phyloP scores from a whole-genome alignment of 2,329 filamentous ascomycete genomes.

The Microdochium bolleyi region DNA sequence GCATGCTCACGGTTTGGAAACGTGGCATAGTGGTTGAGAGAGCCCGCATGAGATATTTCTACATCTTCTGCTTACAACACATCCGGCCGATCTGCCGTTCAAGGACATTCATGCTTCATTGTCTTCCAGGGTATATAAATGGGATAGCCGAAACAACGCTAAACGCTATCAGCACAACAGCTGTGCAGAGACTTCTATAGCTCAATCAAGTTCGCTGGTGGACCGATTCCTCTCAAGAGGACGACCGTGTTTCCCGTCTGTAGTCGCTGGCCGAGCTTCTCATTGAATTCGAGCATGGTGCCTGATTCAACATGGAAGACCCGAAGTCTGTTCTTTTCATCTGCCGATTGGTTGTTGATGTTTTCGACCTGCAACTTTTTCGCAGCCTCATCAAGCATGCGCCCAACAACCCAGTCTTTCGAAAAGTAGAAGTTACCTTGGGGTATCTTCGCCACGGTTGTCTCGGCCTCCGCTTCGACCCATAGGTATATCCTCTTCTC shows the following conservation, averaged over 20 bases:
- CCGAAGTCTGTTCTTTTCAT: constrained; percentile 72
- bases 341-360: constrained; percentile 68
- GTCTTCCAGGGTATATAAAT: no score
- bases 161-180: no score
- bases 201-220: constrained; percentile 67
- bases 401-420: constrained; percentile 82
- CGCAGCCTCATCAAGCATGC: constrained; percentile 72
- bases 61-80: no score
- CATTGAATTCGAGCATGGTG: constrained; percentile 74
- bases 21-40: no score
- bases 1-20: no score
- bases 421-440: constrained; percentile 75
- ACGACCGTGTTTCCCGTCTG: constrained; percentile 86
- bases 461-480: constrained; percentile 84
- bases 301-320: constrained; percentile 94
- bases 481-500: constrained; percentile 88
- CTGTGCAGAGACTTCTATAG: no score
- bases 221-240: constrained; percentile 74
- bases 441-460: constrained; percentile 74
- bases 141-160: no score
- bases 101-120: no score
- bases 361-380: constrained; percentile 73
- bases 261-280: constrained; percentile 69
- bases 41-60: no score
- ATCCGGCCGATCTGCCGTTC: no score